phyloP scores from a whole-genome alignment of 1,284 basidiomycete genomes.

The Heterobasidion annosum region DNA sequence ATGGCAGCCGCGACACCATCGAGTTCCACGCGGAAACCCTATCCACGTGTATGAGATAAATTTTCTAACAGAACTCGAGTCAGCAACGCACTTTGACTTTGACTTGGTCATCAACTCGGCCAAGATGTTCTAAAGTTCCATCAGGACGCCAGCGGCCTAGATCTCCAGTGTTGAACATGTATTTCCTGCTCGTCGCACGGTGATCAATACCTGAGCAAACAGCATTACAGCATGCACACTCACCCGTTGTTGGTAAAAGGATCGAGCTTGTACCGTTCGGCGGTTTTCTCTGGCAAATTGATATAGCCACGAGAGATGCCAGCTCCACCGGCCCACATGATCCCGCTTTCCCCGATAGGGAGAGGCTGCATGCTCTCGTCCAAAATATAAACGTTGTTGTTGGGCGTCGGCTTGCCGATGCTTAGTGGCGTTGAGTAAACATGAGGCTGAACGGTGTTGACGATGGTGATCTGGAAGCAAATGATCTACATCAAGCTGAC shows the following conservation, averaged over 20 bases:
- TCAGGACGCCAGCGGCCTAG: conserved; percentile 44
- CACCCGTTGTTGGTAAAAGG: conserved; percentile 44
- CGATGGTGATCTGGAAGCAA: conserved; percentile 40
- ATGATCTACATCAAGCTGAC: neutral
- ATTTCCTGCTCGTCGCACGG: conserved; percentile 21
- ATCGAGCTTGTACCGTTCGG: conserved; percentile 39
- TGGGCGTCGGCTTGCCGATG: conserved; percentile 49
- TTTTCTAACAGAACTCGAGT: neutral
- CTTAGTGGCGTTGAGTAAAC: conserved; percentile 29
- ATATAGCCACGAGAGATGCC: conserved; percentile 46
- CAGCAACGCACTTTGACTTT: conserved; percentile 41
- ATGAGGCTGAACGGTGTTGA: conserved; percentile 48
- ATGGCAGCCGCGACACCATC: conserved; percentile 51
- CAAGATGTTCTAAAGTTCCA: conserved; percentile 45
- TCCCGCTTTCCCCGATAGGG: conserved; percentile 40
- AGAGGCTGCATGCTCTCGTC: conserved; percentile 40
- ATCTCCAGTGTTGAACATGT: conserved; percentile 57
- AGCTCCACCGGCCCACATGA: conserved; percentile 54
- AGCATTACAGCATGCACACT: conserved; percentile 1
- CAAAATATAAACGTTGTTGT: conserved; percentile 49
- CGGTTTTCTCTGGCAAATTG: conserved; percentile 44
- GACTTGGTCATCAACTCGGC: conserved; percentile 45
- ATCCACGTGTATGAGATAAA: neutral
- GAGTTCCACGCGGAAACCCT: conserved; percentile 55
- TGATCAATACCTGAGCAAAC: conserved; percentile 3